Evolutionary conservation across 2,329 filamentous ascomycete genomes (phyloP), one percentile per base, ranked within the genome.

Genomic region (Cladosporium colombiae): DNA sequence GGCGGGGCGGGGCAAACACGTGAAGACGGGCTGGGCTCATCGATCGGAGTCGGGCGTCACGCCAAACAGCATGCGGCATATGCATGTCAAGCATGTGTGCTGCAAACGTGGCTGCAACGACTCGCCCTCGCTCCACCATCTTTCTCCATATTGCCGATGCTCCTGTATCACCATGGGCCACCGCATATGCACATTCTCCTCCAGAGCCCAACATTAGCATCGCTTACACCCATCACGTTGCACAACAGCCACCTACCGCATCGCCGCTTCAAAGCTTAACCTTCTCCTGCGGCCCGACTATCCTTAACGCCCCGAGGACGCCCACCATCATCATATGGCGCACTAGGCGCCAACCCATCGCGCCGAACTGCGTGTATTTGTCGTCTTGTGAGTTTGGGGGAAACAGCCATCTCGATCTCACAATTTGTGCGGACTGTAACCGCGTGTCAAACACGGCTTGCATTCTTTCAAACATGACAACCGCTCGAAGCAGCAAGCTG

Each of bases 231-330:
- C 55, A 35, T 57, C n/a, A 40, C 33, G 21, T 57, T 35, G 33
- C 57, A 60, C 37, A 49, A 27, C 40, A 49, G 57, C 23, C 27
- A 60, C 44, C 37, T 40, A 31, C 44, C 13, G 52, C 37, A 60
- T 40, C 37, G 40, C 46, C 37, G 40, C 40, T 40, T 16, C 23
- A 27, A 33, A 46, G 57, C 57, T 46, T 33, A 49, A 35, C 40
- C 57, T 40, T 40, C 18, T 31, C 25, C 35, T 33, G 6, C 57
- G 57, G 57, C 25, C 57, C 57, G 57, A 60, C 25, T 40, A 49
- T 46, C 57, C 57, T 49, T 60, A 57, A 57, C 31, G 31, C 55
- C 55, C 33, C 57, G 40, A 33, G 49, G 40, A 40, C 31, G 31
- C 55, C 55, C 33, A 55, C 52, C 14, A 18, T 33, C 52, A 55